A percentile compares a stretch with the other conserved stretches of the same genome.
phyloP scores from a whole-genome alignment of 2,329 filamentous ascomycete genomes.

The Colletotrichum chrysophilum region DNA sequence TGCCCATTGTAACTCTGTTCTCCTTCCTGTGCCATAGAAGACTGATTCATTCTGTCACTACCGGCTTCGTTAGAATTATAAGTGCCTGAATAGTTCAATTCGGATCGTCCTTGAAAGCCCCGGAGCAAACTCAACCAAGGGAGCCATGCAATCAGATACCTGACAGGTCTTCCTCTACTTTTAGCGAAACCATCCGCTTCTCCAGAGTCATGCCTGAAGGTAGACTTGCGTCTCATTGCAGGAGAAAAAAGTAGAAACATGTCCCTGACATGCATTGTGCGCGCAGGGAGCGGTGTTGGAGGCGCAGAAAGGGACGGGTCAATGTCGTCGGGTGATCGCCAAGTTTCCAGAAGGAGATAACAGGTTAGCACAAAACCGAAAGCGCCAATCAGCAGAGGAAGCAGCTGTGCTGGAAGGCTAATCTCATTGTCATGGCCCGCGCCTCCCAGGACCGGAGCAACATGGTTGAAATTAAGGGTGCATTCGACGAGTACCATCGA shows the following conservation, averaged over 20 bases:
- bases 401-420: conserved; percentile 25
- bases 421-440: conserved; percentile 16
- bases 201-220: neutral
- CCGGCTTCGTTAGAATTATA: neutral
- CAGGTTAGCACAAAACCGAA: conserved; percentile 25
- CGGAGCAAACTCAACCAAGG: conserved; percentile 27
- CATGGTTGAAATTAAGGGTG: conserved; percentile 31
- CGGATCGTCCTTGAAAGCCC: conserved; percentile 5
- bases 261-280: neutral
- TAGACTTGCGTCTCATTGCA: neutral
- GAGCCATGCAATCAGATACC: conserved; percentile 27
- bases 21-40: neutral
- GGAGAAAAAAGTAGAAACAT: neutral
- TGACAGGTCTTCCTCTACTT: neutral
- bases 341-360: conserved; percentile 23
- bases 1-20: neutral
- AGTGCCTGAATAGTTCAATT: neutral
- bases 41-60: neutral
- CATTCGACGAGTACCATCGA: conserved; percentile 28
- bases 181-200: neutral
- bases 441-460: conserved; percentile 26
- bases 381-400: conserved; percentile 26
- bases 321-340: conserved; percentile 8
- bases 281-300: neutral
- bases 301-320: neutral